Evolutionary conservation across 768 basidiomycete species (phyloP).

Genomic region (Suillus spraguei): DNA sequence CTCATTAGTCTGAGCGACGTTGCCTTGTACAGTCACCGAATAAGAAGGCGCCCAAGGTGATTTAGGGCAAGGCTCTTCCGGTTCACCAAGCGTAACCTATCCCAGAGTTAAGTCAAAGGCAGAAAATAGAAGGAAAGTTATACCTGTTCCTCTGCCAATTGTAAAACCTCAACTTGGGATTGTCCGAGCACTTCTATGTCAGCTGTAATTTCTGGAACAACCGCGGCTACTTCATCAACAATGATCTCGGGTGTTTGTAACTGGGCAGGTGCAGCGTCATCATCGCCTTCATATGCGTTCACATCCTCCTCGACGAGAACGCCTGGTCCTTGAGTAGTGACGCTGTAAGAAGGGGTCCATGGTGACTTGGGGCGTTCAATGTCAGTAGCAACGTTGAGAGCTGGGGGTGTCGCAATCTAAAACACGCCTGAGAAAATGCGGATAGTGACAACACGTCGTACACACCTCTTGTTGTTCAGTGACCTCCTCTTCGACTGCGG

Average conservation of each 20-base stretch:
- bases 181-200: background rate
- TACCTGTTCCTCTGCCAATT: constrained; percentile 1
- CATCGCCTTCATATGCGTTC: background rate
- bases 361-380: constrained; percentile 51
- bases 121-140: background rate
- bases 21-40: constrained; percentile 44
- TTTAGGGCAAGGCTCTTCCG: constrained; percentile 8
- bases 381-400: constrained; percentile 17
- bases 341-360: constrained; percentile 56
- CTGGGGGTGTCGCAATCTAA: background rate
- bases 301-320: constrained; percentile 17
- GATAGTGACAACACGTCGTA: background rate
- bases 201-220: background rate
- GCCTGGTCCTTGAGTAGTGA: constrained; percentile 45
- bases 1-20: constrained; percentile 20
- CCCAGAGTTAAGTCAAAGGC: background rate
- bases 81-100: constrained; percentile 1
- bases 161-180: background rate
- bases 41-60: constrained; percentile 46
- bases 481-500: constrained; percentile 5
- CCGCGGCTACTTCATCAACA: constrained; percentile 8
- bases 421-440: background rate
- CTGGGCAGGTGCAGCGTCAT: background rate
- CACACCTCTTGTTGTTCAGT: constrained; percentile 4
- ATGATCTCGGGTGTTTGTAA: constrained; percentile 7